These are phyloP conservation scores for Rhipidocladum racemiflorum DNA, from an alignment of 176 grass and related monocot genomes.

Conservation along the genomic window DNA sequence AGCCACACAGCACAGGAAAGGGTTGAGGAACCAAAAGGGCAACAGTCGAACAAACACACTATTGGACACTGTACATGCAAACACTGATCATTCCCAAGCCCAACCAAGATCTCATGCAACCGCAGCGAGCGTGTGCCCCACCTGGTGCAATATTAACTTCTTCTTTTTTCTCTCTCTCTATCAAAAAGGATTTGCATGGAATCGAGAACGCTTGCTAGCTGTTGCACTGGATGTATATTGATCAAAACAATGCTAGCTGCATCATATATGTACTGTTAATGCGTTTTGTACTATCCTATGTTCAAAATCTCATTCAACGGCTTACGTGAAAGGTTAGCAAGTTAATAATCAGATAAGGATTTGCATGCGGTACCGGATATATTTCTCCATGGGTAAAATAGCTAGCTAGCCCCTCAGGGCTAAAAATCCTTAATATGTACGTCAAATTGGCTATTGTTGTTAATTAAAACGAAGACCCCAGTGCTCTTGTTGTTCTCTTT, in stretches of 20 bases:
- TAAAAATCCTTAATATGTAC: neutral
- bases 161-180: neutral
- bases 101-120: slow-evolving; percentile 31
- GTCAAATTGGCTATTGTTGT: neutral
- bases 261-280: neutral
- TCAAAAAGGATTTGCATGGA: neutral
- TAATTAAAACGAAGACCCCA: neutral
- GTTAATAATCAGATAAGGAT: too few relatives aligned
- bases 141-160: neutral
- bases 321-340: neutral
- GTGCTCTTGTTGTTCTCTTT: neutral
- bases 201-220: neutral
- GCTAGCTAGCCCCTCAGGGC: neutral
- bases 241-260: neutral
- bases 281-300: neutral
- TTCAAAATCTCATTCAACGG: neutral
- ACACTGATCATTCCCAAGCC: slow-evolving; percentile 32
- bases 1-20: slow-evolving; percentile 24
- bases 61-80: slow-evolving; percentile 16
- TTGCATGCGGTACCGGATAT: neutral
- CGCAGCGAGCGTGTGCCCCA: neutral
- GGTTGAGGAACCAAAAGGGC: slow-evolving; percentile 22
- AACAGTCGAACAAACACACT: slow-evolving; percentile 28
- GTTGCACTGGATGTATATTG: neutral
- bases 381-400: neutral